A percentile compares a stretch with the other conserved stretches of the same genome.
These are phyloP conservation scores for Verbena officinalis DNA, from an alignment of 257 asterid species.

Conservation along the genomic window DNA sequence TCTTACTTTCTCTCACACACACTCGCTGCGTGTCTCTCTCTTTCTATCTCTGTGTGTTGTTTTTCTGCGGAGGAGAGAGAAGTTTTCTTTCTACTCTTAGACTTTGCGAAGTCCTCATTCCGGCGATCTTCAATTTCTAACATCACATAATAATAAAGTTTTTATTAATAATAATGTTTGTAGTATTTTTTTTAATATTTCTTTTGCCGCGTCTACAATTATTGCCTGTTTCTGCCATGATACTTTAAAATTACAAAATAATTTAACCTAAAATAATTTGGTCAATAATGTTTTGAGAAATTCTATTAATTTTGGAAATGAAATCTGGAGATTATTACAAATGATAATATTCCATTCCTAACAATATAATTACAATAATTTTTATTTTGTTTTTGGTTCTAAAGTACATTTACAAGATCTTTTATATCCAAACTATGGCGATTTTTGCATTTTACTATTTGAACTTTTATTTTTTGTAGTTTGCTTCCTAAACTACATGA, in stretches of 20 bases:
- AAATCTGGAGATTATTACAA: constrained; percentile 1
- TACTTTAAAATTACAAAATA: neutral
- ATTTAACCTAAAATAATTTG: too few species aligned
- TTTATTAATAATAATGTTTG: neutral
- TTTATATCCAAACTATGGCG: too few species aligned
- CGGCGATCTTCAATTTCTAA: neutral
- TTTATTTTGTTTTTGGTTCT: too few species aligned
- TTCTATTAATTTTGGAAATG: neutral
- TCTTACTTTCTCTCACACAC: constrained; percentile 35
- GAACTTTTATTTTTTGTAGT: too few species aligned
- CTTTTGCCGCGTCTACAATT: neutral
- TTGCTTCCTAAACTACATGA: too few species aligned
- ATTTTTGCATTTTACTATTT: too few species aligned
- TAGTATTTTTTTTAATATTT: neutral
- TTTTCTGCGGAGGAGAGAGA: constrained; percentile 29
- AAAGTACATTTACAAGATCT: too few species aligned
- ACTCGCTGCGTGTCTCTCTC: constrained; percentile 4
- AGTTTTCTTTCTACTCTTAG: constrained; percentile 17
- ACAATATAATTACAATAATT: too few species aligned
- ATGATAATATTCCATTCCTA: neutral
- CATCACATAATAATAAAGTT: neutral
- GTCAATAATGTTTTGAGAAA: too few species aligned
- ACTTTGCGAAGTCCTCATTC: constrained; percentile 19
- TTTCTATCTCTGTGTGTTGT: too few species aligned
- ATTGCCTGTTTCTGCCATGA: neutral